Conservation (phyloP, 2,329 filamentous ascomycete species). For the Cercospora sp. region DNA sequence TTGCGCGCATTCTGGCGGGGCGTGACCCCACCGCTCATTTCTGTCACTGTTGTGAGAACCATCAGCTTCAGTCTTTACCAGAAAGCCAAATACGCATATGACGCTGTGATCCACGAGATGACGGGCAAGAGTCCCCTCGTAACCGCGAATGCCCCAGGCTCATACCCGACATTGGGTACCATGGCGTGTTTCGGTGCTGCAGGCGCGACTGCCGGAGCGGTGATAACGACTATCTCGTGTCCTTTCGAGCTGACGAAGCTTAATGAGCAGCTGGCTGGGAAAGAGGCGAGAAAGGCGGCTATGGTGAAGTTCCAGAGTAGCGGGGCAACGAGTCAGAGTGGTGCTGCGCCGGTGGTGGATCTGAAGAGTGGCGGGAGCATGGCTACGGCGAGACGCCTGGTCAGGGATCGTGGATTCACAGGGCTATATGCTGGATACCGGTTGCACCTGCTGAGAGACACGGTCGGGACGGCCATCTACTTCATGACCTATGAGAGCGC, state of each 20-base stretch:
- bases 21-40: slow-evolving; percentile 76
- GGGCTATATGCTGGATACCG: slow-evolving; percentile 80
- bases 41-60: slow-evolving; percentile 74
- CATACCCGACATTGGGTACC: slow-evolving; percentile 71
- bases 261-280: slow-evolving; percentile 78
- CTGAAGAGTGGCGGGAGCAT: slow-evolving; percentile 33
- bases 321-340: background rate
- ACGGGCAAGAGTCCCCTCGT: slow-evolving; percentile 70
- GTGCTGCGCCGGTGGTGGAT: slow-evolving; percentile 13
- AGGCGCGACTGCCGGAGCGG: slow-evolving; percentile 75
- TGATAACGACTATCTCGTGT: slow-evolving; percentile 78
- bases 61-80: slow-evolving; percentile 79
- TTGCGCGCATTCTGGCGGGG: slow-evolving; percentile 53
- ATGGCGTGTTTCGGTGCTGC: slow-evolving; percentile 74
- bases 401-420: slow-evolving; percentile 69
- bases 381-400: slow-evolving; percentile 71
- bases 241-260: slow-evolving; percentile 90
- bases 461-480: slow-evolving; percentile 79
- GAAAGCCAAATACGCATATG: slow-evolving; percentile 71
- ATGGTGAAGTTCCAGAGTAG: slow-evolving; percentile 1
- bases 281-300: slow-evolving; percentile 57
- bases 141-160: slow-evolving; percentile 69
- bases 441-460: slow-evolving; percentile 82
- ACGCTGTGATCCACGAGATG: slow-evolving; percentile 64
- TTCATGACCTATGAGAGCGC: slow-evolving; percentile 87